Conservation (phyloP, 768 basidiomycete species). For the Psilocybe cubensis region DNA sequence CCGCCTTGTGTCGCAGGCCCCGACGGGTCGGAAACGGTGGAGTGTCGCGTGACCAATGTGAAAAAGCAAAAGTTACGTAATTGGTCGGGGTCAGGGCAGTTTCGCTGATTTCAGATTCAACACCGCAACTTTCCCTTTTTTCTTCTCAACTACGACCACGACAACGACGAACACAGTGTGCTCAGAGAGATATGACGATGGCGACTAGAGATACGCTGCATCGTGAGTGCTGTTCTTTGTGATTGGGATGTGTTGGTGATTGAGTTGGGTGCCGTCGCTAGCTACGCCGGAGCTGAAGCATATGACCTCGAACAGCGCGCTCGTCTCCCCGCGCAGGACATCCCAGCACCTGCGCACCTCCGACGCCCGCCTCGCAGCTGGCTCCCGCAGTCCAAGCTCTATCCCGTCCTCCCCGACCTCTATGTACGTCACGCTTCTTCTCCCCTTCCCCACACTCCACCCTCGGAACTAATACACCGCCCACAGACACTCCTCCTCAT, state of each 20-base stretch:
- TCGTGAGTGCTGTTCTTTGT: background rate
- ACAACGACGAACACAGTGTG: no score
- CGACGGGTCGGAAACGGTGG: no score
- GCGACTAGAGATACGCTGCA: background rate
- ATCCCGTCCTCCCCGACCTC: constrained; percentile 83
- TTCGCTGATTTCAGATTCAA: no score
- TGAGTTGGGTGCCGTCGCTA: background rate
- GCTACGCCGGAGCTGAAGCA: constrained; percentile 44
- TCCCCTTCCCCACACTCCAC: background rate
- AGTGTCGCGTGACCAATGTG: no score
- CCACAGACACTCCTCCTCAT: constrained; percentile 71
- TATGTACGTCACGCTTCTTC: constrained; percentile 50
- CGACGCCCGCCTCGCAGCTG: constrained; percentile 48
- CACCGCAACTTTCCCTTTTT: no score
- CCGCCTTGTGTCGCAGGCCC: no score
- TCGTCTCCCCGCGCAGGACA: constrained; percentile 37
- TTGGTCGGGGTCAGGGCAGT: no score
- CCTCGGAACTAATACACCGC: constrained; percentile 8
- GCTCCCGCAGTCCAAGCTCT: constrained; percentile 67
- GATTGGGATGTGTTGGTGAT: background rate
- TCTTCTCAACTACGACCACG: no score
- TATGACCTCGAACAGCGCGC: constrained; percentile 50
- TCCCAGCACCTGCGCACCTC: constrained; percentile 52
- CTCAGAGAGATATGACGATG: no score
- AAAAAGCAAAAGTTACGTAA: no score